Conservation (phyloP, 805 yeast species). For the Sungouiozyma ichnusensis region DNA sequence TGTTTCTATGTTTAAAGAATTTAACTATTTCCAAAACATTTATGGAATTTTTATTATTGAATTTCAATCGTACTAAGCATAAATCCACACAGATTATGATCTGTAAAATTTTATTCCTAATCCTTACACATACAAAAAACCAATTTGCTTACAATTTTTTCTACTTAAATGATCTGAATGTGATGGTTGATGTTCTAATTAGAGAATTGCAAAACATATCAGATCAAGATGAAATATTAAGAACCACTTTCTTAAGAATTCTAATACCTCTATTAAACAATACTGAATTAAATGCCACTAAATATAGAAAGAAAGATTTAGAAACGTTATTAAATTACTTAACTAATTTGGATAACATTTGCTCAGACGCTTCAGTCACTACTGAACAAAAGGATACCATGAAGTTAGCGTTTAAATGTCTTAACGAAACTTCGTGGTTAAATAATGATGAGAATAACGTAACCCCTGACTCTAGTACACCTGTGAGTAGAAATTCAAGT, state of each 20-base stretch:
- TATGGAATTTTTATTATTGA: constrained; percentile 58
- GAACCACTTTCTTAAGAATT: constrained; percentile 66
- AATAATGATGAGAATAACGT: neutral
- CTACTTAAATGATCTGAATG: constrained; percentile 76
- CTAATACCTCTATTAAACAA: constrained; percentile 59
- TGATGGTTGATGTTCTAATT: constrained; percentile 70
- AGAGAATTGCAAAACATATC: constrained; percentile 69
- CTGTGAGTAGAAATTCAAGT: constrained; percentile 17
- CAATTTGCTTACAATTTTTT: constrained; percentile 50
- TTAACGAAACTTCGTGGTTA: constrained; percentile 29
- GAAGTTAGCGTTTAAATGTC: constrained; percentile 32
- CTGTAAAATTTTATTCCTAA: constrained; percentile 63
- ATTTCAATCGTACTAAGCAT: constrained; percentile 67
- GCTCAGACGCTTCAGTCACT: constrained; percentile 13
- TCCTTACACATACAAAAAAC: constrained; percentile 48
- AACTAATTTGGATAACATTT: constrained; percentile 18
- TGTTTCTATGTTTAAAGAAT: constrained; percentile 43
- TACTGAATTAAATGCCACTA: constrained; percentile 46
- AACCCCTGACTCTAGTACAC: neutral
- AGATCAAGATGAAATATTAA: constrained; percentile 43
- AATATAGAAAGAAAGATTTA: constrained; percentile 50
- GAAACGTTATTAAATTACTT: constrained; percentile 41
- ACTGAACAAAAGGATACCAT: constrained; percentile 31
- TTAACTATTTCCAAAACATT: constrained; percentile 40
- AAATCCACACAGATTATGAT: constrained; percentile 64